A percentile compares a stretch with the other conserved stretches of the same genome.
phyloP scores from a whole-genome alignment of 2,329 filamentous ascomycete species.

The Ophiognomonia clavigignenti-juglandacearum region DNA sequence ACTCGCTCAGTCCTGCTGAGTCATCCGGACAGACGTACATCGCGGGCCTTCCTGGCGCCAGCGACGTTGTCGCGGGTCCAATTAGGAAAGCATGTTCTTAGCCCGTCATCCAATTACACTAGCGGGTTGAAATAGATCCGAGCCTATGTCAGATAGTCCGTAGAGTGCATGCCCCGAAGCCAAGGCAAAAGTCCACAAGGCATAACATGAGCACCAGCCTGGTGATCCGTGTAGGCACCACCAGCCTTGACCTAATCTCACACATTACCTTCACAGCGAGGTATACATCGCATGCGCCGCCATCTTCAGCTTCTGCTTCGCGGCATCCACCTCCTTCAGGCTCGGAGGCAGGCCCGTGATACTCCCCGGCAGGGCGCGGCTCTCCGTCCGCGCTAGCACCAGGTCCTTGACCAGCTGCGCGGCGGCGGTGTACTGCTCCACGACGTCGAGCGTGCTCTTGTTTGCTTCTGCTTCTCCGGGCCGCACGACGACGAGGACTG shows the following conservation, averaged over 20 bases:
- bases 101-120: too few relatives aligned
- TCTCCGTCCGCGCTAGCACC: not conserved
- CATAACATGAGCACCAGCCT: not conserved
- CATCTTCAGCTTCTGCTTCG: not conserved
- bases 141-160: too few relatives aligned
- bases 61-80: too few relatives aligned
- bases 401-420: not conserved
- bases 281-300: not conserved
- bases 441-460: not conserved
- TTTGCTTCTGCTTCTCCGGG: conserved; percentile 1
- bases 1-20: too few relatives aligned
- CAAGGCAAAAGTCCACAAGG: too few relatives aligned
- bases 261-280: not conserved
- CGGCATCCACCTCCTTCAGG: not conserved
- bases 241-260: not conserved
- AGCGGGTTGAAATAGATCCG: too few relatives aligned
- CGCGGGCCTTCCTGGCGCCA: too few relatives aligned
- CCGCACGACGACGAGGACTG: not conserved
- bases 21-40: too few relatives aligned
- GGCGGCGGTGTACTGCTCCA: not conserved
- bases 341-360: not conserved
- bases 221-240: not conserved
- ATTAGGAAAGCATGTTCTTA: too few relatives aligned
- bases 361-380: not conserved
- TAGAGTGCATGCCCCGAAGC: too few relatives aligned